A percentile compares a stretch with the other conserved stretches of the same genome.
These are phyloP conservation scores for Parascedosporium putredinis DNA, from an alignment of 2,329 filamentous ascomycete genomes.

Conservation along the genomic window DNA sequence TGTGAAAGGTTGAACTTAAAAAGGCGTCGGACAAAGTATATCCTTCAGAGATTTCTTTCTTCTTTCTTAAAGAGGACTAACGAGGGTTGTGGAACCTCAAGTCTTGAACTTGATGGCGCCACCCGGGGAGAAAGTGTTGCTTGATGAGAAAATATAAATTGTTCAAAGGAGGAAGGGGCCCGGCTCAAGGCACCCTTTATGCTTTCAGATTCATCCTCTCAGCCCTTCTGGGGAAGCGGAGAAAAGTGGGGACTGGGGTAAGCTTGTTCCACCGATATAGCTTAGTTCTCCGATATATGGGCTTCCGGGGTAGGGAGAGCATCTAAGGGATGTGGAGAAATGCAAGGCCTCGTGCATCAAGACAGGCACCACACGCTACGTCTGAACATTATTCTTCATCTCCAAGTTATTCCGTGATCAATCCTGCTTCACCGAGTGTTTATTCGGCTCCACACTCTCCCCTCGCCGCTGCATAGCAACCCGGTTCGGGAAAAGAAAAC, in stretches of 20 bases:
- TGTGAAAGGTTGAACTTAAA: not conserved
- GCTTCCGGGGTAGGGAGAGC: not conserved
- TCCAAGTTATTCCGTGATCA: not conserved
- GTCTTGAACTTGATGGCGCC: not conserved
- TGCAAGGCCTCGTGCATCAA: no score
- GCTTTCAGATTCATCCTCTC: not conserved
- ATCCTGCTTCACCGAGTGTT: not conserved
- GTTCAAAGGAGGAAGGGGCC: not conserved
- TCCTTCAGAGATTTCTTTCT: not conserved
- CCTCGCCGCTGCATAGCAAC: no score
- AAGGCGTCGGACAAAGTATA: not conserved
- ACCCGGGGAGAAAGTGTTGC: not conserved
- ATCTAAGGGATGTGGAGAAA: no score
- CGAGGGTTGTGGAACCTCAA: not conserved
- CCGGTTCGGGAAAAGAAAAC: no score
- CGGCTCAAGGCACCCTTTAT: not conserved
- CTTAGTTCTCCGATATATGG: not conserved
- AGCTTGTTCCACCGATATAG: not conserved
- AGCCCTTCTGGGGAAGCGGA: not conserved
- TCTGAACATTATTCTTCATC: no score
- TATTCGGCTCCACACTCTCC: not conserved
- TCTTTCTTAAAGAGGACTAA: not conserved
- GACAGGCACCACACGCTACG: no score
- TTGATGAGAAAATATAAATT: not conserved
- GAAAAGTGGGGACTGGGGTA: not conserved